Percentiles rank a stretch among this genome's conserved stretches.
Evolutionary conservation across 2,329 filamentous ascomycete species (phyloP).

Genomic region (Pseudocercospora musae): DNA sequence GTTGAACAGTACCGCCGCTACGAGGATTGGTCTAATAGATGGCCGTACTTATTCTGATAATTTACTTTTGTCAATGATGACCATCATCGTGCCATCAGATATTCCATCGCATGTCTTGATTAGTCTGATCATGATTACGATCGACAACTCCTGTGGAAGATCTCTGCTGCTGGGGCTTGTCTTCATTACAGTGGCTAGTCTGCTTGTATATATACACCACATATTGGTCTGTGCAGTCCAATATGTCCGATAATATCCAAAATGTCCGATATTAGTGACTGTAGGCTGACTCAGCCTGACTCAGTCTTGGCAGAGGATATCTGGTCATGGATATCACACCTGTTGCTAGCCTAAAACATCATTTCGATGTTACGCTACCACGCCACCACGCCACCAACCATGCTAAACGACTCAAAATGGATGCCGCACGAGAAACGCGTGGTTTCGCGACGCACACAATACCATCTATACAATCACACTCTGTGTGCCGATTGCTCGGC

Average conservation of each 20-base stretch:
- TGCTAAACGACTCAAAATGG: neutral
- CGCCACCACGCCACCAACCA: neutral
- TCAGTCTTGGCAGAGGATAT: too few species aligned
- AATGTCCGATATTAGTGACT: too few species aligned
- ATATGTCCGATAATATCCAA: too few species aligned
- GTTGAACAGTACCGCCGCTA: neutral
- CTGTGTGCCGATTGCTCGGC: too few species aligned
- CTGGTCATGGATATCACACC: too few species aligned
- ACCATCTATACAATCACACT: too few species aligned
- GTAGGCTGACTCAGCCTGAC: too few species aligned
- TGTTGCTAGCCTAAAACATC: neutral
- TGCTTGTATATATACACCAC: too few species aligned
- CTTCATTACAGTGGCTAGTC: too few species aligned
- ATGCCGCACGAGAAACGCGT: neutral
- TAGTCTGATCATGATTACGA: neutral
- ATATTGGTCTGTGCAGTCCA: too few species aligned
- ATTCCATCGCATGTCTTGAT: neutral
- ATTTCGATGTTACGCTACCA: neutral
- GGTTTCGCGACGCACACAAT: neutral
- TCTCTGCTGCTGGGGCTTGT: too few species aligned
- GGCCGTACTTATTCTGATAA: neutral
- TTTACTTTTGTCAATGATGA: neutral
- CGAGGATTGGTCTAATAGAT: neutral
- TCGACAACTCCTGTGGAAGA: neutral
- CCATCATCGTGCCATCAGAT: neutral